A percentile compares a stretch with the other conserved stretches of the same genome.
phyloP scores from a whole-genome alignment of 23 red algal species.

The Gracilariopsis chorda region DNA sequence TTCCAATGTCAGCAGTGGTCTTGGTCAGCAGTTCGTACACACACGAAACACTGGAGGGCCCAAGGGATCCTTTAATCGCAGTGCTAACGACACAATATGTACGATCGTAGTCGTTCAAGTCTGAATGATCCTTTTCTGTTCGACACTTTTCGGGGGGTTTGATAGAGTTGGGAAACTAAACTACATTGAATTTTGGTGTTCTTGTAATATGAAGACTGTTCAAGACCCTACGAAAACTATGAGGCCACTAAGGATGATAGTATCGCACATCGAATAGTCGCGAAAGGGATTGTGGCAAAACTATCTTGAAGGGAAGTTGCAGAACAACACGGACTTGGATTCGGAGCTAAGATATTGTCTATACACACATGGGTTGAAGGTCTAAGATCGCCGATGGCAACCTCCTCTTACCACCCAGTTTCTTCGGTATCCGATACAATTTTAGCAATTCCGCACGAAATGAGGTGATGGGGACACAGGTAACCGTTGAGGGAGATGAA shows the following conservation, averaged over 20 bases:
- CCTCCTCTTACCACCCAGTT: constrained; percentile 7
- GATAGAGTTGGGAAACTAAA: not conserved
- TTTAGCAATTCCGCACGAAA: too few species aligned
- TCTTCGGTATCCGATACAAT: too few species aligned
- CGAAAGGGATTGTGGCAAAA: constrained; percentile 11
- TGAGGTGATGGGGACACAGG: too few species aligned
- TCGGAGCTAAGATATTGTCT: not conserved
- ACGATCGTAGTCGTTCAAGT: too few species aligned
- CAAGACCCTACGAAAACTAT: constrained; percentile 20
- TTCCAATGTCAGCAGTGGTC: too few species aligned
- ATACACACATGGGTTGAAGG: constrained; percentile 36
- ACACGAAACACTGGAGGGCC: too few species aligned
- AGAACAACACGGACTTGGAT: not conserved
- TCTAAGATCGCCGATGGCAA: not conserved
- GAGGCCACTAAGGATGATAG: constrained; percentile 8
- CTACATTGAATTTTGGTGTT: constrained; percentile 15
- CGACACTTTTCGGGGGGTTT: too few species aligned
- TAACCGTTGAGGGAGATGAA: not conserved
- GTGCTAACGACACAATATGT: too few species aligned
- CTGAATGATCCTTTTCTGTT: too few species aligned
- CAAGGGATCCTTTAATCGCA: too few species aligned
- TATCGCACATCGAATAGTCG: constrained; percentile 3
- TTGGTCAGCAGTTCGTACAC: too few species aligned
- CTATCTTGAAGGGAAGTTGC: constrained; percentile 19
- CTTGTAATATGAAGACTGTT: constrained; percentile 5